phyloP scores from a whole-genome alignment of 2,329 filamentous ascomycete species.

The Ophiostoma novo-ulmi region DNA sequence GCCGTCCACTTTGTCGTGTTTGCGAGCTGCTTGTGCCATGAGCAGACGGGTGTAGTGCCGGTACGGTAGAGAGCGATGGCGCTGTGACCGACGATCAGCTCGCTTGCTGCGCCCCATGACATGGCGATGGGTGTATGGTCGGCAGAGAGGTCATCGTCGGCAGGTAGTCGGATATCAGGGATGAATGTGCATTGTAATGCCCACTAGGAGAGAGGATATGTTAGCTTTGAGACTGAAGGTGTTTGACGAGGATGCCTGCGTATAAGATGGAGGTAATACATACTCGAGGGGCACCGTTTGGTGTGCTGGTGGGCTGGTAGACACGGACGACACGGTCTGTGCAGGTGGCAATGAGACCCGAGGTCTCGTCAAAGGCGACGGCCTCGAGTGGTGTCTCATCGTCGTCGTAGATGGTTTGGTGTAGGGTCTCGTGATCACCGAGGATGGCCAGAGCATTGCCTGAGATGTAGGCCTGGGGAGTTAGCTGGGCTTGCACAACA shows the following conservation, averaged over 20 bases:
- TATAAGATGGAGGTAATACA: constrained; percentile 25
- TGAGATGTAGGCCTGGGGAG: constrained; percentile 72
- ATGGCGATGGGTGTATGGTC: constrained; percentile 43
- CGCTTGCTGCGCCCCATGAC: constrained; percentile 83
- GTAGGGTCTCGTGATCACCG: constrained; percentile 63
- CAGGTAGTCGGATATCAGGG: constrained; percentile 28
- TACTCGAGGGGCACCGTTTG: constrained; percentile 71
- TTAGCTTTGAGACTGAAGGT: not conserved
- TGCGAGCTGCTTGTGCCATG: constrained; percentile 72
- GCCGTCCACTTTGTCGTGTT: constrained; percentile 67
- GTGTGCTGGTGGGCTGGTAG: constrained; percentile 68
- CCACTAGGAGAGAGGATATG: constrained; percentile 44
- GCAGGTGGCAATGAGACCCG: constrained; percentile 79
- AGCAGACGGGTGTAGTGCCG: constrained; percentile 46
- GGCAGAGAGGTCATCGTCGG: constrained; percentile 40
- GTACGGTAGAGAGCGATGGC: constrained; percentile 63
- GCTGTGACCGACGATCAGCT: constrained; percentile 72
- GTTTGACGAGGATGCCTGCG: not conserved
- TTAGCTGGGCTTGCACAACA: not conserved
- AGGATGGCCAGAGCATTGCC: constrained; percentile 84
- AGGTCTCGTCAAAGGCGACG: constrained; percentile 72
- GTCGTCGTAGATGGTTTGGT: constrained; percentile 90
- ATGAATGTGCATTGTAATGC: constrained; percentile 51
- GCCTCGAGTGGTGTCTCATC: constrained; percentile 63
- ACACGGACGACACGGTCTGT: constrained; percentile 63